Evolutionary conservation across 2,329 filamentous ascomycete genomes (phyloP), one percentile per base, ranked within the genome.

Genomic region (Pyricularia sp.): DNA sequence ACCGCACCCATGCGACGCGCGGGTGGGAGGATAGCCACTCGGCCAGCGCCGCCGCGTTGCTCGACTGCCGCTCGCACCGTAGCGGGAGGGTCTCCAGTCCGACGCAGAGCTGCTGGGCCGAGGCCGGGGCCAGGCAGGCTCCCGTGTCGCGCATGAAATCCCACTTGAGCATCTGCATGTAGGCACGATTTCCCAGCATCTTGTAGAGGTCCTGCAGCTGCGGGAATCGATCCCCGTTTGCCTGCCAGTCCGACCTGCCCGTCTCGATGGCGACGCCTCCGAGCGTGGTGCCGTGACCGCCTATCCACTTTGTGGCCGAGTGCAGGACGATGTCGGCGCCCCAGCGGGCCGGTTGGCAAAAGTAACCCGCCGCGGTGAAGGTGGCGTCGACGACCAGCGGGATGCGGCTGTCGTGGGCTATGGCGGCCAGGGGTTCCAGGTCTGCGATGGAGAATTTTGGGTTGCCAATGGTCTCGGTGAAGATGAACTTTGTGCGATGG

Each of bases 151-250:
- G 84, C 67, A 90, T 81, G 69, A 90, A 87, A 78, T 91, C 89
- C 31, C 91, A 88, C 33, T 89, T 85, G 12, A 89, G 83, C 61
- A 87, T 84, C 71, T 90, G 87, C 70, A 87, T 85, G 75, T 86
- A 91, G 0, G 88, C 83, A 69, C 88, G 81, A 6, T 83, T 75
- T n/a, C 88, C 88, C 71, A 90, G 90, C 0, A 87, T 87, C 71
- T 91, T 88, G 79, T 83, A 89, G 79, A 91, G 90, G 72, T 88
- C 89, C 69, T 90, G 80, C 78, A 92, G 88, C 73, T 90, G 87
- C 1, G 89, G 89, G 79, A 91, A 91, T n/a, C 88, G 84, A 71
- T 83, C 82, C 26, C 81, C 86, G 72, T 89, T 78, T 59, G 86
- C 87, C 88, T 63, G 59, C 59, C 88, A 91, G 78, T 90, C 86